These are phyloP conservation scores for Mycena citricolor DNA, from an alignment of 1,284 basidiomycete species.

Conservation along the genomic window DNA sequence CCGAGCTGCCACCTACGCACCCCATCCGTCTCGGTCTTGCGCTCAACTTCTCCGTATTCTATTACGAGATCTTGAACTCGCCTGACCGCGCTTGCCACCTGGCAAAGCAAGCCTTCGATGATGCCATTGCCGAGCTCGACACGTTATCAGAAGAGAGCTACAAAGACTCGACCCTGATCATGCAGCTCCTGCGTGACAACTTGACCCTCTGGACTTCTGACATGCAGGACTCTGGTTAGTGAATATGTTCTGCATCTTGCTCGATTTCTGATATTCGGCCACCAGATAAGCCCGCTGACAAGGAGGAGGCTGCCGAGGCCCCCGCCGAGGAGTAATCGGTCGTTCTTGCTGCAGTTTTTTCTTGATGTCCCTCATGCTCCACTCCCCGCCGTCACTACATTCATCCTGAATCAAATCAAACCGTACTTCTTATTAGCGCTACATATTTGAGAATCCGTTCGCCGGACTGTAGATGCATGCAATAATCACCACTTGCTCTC, in stretches of 20 bases:
- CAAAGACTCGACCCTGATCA: slow-evolving; percentile 98
- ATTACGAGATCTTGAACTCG: slow-evolving; percentile 99
- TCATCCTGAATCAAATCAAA: slow-evolving; percentile 14
- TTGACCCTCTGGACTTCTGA: slow-evolving; percentile 97
- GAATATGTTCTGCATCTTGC: background rate
- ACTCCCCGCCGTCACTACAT: slow-evolving; percentile 17
- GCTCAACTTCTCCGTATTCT: slow-evolving; percentile 99
- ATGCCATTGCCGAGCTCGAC: slow-evolving; percentile 99
- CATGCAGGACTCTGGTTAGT: slow-evolving; percentile 86
- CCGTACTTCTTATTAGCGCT: slow-evolving; percentile 18
- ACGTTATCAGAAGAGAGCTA: slow-evolving; percentile 99
- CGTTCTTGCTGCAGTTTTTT: slow-evolving; percentile 25
- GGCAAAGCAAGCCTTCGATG: slow-evolving; percentile 99
- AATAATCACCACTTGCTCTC: no score
- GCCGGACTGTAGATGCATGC: no score
- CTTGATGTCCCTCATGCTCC: slow-evolving; percentile 28
- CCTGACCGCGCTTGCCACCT: slow-evolving; percentile 99
- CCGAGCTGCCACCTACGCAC: slow-evolving; percentile 97
- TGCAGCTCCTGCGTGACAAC: slow-evolving; percentile 99
- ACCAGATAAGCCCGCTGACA: slow-evolving; percentile 70
- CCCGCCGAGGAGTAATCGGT: slow-evolving; percentile 63
- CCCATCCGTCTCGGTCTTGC: slow-evolving; percentile 99
- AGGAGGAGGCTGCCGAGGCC: slow-evolving; percentile 60
- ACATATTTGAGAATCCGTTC: no score
- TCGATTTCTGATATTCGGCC: slow-evolving; percentile 20